Percentiles rank a stretch among this genome's conserved stretches.
Evolutionary conservation across 495 filamentous ascomycete genomes (phyloP).

Genomic region (Penicillium lividum): DNA sequence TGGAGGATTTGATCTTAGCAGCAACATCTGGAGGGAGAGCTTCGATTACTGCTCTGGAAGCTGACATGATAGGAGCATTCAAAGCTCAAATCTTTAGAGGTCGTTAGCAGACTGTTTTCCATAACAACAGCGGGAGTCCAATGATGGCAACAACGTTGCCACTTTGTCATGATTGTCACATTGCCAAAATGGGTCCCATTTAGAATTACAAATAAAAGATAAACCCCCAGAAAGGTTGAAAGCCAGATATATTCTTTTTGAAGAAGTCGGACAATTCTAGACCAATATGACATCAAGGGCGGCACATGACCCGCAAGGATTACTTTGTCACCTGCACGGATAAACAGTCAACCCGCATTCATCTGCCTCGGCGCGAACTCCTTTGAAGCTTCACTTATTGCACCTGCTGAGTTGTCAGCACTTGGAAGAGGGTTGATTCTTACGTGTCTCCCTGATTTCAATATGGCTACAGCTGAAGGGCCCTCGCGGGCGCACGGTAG

Average conservation of each 20-base stretch:
- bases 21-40: slow-evolving; percentile 73
- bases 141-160: slow-evolving; percentile 17
- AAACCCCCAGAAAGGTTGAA: neutral
- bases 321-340: slow-evolving; percentile 15
- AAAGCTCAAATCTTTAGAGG: neutral
- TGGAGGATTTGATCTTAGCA: slow-evolving; percentile 87
- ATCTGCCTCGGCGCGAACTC: slow-evolving; percentile 18
- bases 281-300: slow-evolving; percentile 22
- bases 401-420: slow-evolving; percentile 8
- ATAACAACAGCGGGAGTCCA: slow-evolving; percentile 7
- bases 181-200: neutral
- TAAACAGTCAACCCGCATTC: slow-evolving; percentile 30
- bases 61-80: slow-evolving; percentile 21
- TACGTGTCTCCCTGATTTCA: slow-evolving; percentile 13
- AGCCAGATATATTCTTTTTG: neutral
- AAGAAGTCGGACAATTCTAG: neutral
- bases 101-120: slow-evolving; percentile 11
- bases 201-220: neutral
- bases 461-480: slow-evolving; percentile 70
- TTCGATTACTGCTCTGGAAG: slow-evolving; percentile 52
- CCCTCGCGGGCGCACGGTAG: slow-evolving; percentile 66
- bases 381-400: slow-evolving; percentile 6
- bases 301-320: slow-evolving; percentile 27
- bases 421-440: slow-evolving; percentile 13
- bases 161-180: slow-evolving; percentile 21